A percentile compares a stretch with the other conserved stretches of the same genome.
Conservation (phyloP, 768 basidiomycete genomes). For the Lactifluus echinatus region DNA sequence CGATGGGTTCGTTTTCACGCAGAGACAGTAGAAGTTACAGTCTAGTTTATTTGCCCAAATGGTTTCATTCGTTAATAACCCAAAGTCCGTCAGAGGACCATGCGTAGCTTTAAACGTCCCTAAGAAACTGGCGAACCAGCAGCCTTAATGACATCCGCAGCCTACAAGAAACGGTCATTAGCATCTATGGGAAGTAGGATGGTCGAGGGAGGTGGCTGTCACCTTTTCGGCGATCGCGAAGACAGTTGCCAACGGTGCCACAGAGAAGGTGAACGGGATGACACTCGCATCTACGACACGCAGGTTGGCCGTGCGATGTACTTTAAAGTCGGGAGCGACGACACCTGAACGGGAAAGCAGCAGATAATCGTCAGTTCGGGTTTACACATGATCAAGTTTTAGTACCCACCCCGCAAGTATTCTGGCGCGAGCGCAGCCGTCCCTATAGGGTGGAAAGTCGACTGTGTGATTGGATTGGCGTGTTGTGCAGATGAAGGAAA, state of each 20-base stretch:
- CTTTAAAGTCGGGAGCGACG: slow-evolving; percentile 33
- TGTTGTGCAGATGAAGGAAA: not conserved
- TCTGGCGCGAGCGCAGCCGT: slow-evolving; percentile 35
- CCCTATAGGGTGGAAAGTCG: slow-evolving; percentile 23
- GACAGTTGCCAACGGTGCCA: slow-evolving; percentile 18
- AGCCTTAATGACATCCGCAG: slow-evolving; percentile 14
- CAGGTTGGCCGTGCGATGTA: slow-evolving; percentile 38
- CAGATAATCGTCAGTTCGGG: too few species aligned
- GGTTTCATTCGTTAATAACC: not conserved
- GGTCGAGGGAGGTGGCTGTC: not conserved
- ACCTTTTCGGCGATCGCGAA: slow-evolving; percentile 20
- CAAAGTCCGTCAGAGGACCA: not conserved
- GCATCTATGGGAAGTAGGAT: not conserved
- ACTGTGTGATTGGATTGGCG: not conserved
- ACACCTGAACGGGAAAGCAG: slow-evolving; percentile 29
- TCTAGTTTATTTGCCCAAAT: not conserved
- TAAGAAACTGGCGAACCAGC: not conserved
- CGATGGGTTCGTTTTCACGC: not conserved
- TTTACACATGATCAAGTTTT: not conserved
- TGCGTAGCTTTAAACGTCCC: not conserved
- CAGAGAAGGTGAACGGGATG: slow-evolving; percentile 18
- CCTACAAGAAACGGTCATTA: not conserved
- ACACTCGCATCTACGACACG: slow-evolving; percentile 26
- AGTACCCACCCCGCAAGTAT: slow-evolving; percentile 25
- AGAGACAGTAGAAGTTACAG: not conserved